phyloP scores from a whole-genome alignment of 1,284 basidiomycete genomes.

The Leccinum holopus region DNA sequence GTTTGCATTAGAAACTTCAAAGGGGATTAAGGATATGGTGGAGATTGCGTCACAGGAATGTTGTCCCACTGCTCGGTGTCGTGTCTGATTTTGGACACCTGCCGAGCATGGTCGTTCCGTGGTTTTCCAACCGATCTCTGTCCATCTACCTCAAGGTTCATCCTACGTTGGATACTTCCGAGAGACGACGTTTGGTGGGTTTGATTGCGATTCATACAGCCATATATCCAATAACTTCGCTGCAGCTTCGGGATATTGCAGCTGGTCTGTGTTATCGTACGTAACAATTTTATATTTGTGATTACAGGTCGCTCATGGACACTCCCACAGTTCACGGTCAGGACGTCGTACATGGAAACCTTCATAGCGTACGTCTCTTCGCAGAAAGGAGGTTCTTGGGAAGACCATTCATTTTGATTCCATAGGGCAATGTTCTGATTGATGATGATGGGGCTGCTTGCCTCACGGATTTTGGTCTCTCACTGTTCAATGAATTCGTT shows the following conservation, averaged over 20 bases:
- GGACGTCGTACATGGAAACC: conserved; percentile 26
- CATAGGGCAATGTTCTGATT: conserved; percentile 33
- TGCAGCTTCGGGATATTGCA: conserved; percentile 27
- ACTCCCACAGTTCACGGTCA: conserved; percentile 23
- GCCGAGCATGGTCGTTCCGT: conserved; percentile 29
- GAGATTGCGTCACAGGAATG: conserved; percentile 23
- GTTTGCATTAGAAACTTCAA: conserved; percentile 20
- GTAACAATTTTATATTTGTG: conserved; percentile 6
- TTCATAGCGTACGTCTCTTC: conserved; percentile 27
- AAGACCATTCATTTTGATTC: conserved; percentile 1
- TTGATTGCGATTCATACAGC: neutral
- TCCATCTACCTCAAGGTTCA: conserved; percentile 15
- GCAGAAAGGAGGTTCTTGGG: neutral
- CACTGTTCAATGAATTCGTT: conserved; percentile 34
- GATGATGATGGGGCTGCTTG: conserved; percentile 25
- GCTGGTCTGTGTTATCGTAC: conserved; percentile 30
- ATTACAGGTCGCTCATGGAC: neutral
- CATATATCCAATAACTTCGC: conserved; percentile 1
- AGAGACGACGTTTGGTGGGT: conserved; percentile 21
- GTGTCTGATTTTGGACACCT: conserved; percentile 23
- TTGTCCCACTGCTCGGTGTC: conserved; percentile 31
- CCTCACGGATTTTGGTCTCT: conserved; percentile 39
- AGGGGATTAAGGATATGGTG: conserved; percentile 31
- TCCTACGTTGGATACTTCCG: neutral
- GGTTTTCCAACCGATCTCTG: conserved; percentile 32